phyloP scores from a whole-genome alignment of 345 rosid species.

The Brassica nigra region DNA sequence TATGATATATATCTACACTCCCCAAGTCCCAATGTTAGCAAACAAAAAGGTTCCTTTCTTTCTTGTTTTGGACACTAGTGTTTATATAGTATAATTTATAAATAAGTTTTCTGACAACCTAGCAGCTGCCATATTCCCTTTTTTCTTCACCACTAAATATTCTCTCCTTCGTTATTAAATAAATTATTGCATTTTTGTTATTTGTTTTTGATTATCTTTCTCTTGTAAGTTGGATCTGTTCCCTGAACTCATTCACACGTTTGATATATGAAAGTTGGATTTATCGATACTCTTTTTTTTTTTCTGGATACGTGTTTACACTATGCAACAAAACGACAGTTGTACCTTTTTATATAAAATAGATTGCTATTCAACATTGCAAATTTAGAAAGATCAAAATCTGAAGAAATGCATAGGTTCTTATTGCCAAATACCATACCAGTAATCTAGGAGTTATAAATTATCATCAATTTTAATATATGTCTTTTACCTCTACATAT shows the following conservation, averaged over 20 bases:
- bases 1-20: conserved; percentile 10
- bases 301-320: not conserved
- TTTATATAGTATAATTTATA: not conserved
- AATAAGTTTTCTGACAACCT: conserved; percentile 20
- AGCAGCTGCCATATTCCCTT: conserved; percentile 10
- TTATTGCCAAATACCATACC: conserved; percentile 27
- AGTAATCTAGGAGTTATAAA: too few species aligned
- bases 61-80: conserved; percentile 29
- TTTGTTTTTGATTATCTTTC: not conserved
- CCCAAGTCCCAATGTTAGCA: conserved; percentile 25
- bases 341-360: not conserved
- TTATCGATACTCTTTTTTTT: not conserved
- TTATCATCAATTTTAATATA: too few species aligned
- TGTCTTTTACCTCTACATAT: too few species aligned
- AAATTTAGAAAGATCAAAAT: not conserved
- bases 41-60: conserved; percentile 32
- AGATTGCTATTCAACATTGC: not conserved
- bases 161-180: not conserved
- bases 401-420: not conserved
- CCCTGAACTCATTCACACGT: not conserved
- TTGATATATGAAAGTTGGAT: conserved; percentile 19
- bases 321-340: not conserved
- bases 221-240: conserved; percentile 7
- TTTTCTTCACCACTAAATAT: not conserved
- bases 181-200: conserved; percentile 4